A percentile compares a stretch with the other conserved stretches of the same genome.
phyloP scores from a whole-genome alignment of 2,329 filamentous ascomycete species.

The Pseudogymnoascus sp. region DNA sequence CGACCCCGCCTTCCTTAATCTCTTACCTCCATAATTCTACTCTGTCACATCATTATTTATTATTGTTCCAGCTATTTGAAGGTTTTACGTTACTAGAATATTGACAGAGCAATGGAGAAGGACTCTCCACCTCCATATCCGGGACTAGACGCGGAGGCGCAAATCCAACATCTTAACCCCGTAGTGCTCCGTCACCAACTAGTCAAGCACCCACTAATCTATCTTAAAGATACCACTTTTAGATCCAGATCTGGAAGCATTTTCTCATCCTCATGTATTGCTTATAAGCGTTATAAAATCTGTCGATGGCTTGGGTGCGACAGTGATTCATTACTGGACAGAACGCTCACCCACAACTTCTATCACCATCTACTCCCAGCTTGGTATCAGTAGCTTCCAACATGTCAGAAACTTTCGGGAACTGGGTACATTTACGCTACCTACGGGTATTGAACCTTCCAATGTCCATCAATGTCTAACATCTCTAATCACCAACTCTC shows the following conservation, averaged over 20 bases:
- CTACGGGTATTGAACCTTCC: not conserved
- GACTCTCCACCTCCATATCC: not conserved
- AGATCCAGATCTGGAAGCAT: not conserved
- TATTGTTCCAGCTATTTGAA: not conserved
- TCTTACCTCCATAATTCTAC: not conserved
- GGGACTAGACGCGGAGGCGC: not conserved
- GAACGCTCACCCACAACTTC: not conserved
- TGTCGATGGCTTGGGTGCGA: not conserved
- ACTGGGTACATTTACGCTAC: not conserved
- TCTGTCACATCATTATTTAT: not conserved
- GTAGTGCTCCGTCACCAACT: not conserved
- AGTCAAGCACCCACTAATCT: not conserved
- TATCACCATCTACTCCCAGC: not conserved
- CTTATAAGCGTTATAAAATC: not conserved
- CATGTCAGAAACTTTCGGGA: not conserved
- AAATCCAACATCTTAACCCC: not conserved
- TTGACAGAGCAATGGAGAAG: not conserved
- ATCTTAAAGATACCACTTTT: not conserved
- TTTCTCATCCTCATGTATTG: not conserved
- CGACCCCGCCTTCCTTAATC: not conserved
- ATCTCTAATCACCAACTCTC: not conserved
- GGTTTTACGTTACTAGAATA: not conserved
- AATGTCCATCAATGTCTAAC: not conserved
- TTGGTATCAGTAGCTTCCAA: not conserved
- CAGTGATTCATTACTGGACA: not conserved